Percentiles rank a stretch among this genome's conserved stretches.
Conservation (phyloP, 495 filamentous ascomycete species). For the Podospora conica region DNA sequence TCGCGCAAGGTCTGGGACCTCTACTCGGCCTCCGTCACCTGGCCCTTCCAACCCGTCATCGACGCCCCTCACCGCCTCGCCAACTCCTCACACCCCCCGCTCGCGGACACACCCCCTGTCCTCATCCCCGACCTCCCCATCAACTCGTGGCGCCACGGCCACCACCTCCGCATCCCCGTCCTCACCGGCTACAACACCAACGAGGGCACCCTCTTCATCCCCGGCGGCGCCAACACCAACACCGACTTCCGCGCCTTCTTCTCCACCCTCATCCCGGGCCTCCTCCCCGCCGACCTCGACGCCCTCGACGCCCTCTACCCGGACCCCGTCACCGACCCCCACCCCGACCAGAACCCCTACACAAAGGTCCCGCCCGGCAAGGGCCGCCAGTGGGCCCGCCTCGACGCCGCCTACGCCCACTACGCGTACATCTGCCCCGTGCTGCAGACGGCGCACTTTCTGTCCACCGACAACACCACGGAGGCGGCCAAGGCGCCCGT, state of each 20-base stretch:
- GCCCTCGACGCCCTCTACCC: constrained; percentile 52
- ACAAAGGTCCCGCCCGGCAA: constrained; percentile 28
- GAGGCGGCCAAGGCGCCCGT: constrained; percentile 24
- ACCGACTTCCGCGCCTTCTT: constrained; percentile 52
- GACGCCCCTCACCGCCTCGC: constrained; percentile 40
- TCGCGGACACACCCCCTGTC: constrained; percentile 20
- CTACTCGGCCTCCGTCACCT: constrained; percentile 51
- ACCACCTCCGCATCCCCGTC: constrained; percentile 53
- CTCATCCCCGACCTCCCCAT: constrained; percentile 53
- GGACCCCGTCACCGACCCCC: constrained; percentile 37
- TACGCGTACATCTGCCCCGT: constrained; percentile 64
- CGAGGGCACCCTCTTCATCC: constrained; percentile 57
- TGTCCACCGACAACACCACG: constrained; percentile 22
- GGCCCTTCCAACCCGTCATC: constrained; percentile 65
- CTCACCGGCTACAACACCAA: constrained; percentile 62
- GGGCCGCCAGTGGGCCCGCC: constrained; percentile 51
- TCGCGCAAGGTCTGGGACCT: constrained; percentile 46
- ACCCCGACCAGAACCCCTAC: constrained; percentile 20
- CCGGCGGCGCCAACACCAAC: constrained; percentile 35
- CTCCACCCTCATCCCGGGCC: constrained; percentile 46
- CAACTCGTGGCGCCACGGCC: constrained; percentile 46
- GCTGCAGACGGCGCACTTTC: constrained; percentile 52
- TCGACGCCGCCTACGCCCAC: constrained; percentile 58
- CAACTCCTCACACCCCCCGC: constrained; percentile 15
- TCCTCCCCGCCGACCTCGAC: constrained; percentile 41